phyloP scores from a whole-genome alignment of 2,329 filamentous ascomycete species.

The Sphaerulina vaccinii region DNA sequence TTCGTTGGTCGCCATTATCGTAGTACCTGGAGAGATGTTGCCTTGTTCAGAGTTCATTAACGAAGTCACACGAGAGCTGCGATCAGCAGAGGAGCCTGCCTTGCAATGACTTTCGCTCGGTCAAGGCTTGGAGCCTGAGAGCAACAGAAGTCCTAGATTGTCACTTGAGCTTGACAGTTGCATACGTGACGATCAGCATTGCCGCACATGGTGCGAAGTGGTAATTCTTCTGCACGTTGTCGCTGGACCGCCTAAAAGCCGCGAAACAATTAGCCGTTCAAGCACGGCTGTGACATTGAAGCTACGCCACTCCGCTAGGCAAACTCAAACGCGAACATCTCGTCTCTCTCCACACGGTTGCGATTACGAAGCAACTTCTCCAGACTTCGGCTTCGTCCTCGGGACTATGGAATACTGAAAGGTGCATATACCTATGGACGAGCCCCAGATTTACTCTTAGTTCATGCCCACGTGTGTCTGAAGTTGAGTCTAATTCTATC shows the following conservation, averaged over 20 bases:
- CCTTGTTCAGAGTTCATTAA: background rate
- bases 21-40: background rate
- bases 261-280: constrained; percentile 9
- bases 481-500: constrained; percentile 5
- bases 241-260: background rate
- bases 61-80: too few relatives aligned
- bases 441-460: constrained; percentile 8
- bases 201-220: background rate
- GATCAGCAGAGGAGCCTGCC: too few relatives aligned
- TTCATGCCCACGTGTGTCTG: constrained; percentile 7
- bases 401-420: background rate
- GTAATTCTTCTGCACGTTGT: too few relatives aligned
- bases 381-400: constrained; percentile 7
- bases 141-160: too few relatives aligned
- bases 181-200: too few relatives aligned
- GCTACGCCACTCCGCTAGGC: constrained; percentile 1
- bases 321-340: background rate
- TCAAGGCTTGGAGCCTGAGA: too few relatives aligned
- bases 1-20: constrained; percentile 2
- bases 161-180: too few relatives aligned
- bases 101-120: too few relatives aligned
- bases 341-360: constrained; percentile 2
- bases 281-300: background rate
- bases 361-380: constrained; percentile 4
- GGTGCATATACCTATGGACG: constrained; percentile 4